A percentile compares a stretch with the other conserved stretches of the same genome.
phyloP scores from a whole-genome alignment of 169 alveolate species.

The Plasmodium blacklocki region DNA sequence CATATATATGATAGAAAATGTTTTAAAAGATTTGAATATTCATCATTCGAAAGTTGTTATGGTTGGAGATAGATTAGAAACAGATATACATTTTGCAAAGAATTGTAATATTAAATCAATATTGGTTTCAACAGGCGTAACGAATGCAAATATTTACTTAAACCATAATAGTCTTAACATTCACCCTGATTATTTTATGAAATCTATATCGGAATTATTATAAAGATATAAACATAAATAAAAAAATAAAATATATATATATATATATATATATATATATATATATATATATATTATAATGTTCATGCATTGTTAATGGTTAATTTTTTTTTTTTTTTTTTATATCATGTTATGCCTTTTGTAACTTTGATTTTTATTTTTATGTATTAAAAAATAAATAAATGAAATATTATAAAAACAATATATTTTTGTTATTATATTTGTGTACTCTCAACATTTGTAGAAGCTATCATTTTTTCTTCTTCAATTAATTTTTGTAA shows the following conservation, averaged over 20 bases:
- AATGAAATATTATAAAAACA: too few species aligned
- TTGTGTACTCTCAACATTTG: not conserved
- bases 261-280: not conserved
- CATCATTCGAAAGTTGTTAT: constrained; percentile 52
- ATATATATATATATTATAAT: constrained; percentile 3
- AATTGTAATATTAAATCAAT: constrained; percentile 61
- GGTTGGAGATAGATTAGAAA: constrained; percentile 78
- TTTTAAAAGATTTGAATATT: constrained; percentile 46
- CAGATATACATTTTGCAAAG: constrained; percentile 77
- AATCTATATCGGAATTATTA: constrained; percentile 44
- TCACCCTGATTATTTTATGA: constrained; percentile 66
- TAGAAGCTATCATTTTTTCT: not conserved
- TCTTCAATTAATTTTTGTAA: constrained; percentile 26
- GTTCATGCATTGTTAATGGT: not conserved
- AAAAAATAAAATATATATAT: not conserved
- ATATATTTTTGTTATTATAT: too few species aligned
- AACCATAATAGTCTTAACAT: constrained; percentile 61
- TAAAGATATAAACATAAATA: constrained; percentile 3
- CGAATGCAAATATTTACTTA: constrained; percentile 42
- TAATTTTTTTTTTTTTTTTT: not conserved
- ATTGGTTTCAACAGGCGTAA: constrained; percentile 52
- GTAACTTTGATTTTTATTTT: not conserved
- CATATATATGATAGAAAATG: constrained; percentile 66
- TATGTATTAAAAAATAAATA: too few species aligned
- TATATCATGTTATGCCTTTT: not conserved